These are phyloP conservation scores for Elongisporangium anandrum DNA, from an alignment of 352 stramenopile genomes.

Conservation along the genomic window DNA sequence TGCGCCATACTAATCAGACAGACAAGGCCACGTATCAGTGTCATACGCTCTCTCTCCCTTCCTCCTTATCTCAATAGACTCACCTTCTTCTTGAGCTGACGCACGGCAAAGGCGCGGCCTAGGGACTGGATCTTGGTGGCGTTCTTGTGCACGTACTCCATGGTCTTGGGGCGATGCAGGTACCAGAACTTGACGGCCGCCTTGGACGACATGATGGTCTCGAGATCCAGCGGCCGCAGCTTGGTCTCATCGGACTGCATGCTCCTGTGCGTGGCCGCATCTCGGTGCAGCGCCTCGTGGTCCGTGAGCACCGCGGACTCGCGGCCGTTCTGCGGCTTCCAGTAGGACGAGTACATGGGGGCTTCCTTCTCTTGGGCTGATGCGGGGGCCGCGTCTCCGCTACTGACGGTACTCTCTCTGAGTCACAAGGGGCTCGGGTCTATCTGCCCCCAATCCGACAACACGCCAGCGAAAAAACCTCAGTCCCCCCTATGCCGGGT, in stretches of 20 bases:
- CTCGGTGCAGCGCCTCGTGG: slow-evolving; percentile 79
- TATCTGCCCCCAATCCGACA: not conserved
- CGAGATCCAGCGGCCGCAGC: slow-evolving; percentile 74
- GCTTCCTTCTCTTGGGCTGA: not conserved
- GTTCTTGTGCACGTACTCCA: slow-evolving; percentile 88
- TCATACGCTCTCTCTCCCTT: not conserved
- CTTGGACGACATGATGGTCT: slow-evolving; percentile 87
- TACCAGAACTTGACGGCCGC: slow-evolving; percentile 89
- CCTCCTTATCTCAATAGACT: not conserved
- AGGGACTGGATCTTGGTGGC: slow-evolving; percentile 83
- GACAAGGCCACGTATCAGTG: slow-evolving; percentile 4
- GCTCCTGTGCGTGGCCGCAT: slow-evolving; percentile 67
- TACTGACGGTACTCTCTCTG: not conserved
- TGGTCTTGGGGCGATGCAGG: slow-evolving; percentile 83
- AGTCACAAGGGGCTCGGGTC: not conserved
- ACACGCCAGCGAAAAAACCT: not conserved
- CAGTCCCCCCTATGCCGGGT: not conserved
- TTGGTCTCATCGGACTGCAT: slow-evolving; percentile 81
- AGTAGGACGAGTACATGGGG: slow-evolving; percentile 87
- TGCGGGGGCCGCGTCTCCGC: not conserved
- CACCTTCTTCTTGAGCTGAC: slow-evolving; percentile 58
- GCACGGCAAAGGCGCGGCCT: slow-evolving; percentile 72
- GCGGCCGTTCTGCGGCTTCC: slow-evolving; percentile 65
- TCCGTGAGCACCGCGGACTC: slow-evolving; percentile 74
- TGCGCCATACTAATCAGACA: slow-evolving; percentile 39